Conservation (phyloP, 2,329 filamentous ascomycete species). For the Epichloe baconii region DNA sequence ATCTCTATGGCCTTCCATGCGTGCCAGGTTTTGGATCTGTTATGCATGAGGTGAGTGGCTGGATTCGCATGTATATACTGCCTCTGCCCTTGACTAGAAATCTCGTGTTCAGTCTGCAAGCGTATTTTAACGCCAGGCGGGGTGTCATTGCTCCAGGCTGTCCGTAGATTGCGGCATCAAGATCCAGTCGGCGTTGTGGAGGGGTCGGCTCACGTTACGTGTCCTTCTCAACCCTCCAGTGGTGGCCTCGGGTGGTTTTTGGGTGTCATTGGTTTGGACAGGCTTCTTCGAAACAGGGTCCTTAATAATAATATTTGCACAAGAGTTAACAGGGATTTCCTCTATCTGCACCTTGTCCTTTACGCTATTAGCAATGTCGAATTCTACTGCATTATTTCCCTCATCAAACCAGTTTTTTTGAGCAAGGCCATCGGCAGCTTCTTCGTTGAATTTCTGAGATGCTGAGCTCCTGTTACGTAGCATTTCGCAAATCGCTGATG, state of each 20-base stretch:
- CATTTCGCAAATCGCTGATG: background rate
- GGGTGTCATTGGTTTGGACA: background rate
- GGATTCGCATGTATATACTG: constrained; percentile 37
- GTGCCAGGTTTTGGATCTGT: constrained; percentile 32
- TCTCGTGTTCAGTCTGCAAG: background rate
- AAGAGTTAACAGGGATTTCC: background rate
- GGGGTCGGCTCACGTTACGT: background rate
- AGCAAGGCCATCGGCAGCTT: background rate
- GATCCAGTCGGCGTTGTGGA: constrained; percentile 12
- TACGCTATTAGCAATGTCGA: background rate
- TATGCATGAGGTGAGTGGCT: constrained; percentile 32
- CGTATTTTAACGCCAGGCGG: constrained; percentile 11
- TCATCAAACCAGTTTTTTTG: background rate
- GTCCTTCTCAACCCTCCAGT: background rate
- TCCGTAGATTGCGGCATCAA: constrained; percentile 28
- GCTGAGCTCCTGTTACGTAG: background rate
- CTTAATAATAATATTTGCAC: background rate
- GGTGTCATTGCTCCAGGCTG: constrained; percentile 15
- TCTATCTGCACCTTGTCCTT: background rate
- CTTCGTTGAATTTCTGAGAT: background rate
- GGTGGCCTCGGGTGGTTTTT: background rate
- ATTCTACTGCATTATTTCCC: background rate
- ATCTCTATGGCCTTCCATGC: constrained; percentile 37
- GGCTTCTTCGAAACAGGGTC: background rate
- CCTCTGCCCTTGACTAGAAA: constrained; percentile 14